A percentile compares a stretch with the other conserved stretches of the same genome.
These are phyloP conservation scores for Lactarius trivialis DNA, from an alignment of 768 basidiomycete genomes.

Conservation along the genomic window DNA sequence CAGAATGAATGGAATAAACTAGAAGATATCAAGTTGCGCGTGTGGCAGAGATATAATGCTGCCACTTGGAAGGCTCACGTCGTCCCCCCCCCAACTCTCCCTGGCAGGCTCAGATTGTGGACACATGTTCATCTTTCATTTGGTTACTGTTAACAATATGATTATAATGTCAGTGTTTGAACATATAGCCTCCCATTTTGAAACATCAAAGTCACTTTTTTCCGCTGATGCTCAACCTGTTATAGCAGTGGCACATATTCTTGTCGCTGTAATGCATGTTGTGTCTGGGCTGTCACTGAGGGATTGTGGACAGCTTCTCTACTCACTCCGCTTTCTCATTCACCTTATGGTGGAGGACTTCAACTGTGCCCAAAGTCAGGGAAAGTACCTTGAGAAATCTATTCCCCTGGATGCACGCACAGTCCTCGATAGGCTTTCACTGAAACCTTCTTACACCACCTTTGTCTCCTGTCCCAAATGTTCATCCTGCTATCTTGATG, in stretches of 20 bases:
- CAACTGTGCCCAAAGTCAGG: not conserved
- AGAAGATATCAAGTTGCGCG: not conserved
- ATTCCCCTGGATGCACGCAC: not conserved
- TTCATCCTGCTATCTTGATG: slow-evolving; percentile 5
- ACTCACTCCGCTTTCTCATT: not conserved
- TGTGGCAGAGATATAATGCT: not conserved
- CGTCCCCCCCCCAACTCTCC: not conserved
- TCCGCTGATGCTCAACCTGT: not conserved
- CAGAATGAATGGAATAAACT: not conserved
- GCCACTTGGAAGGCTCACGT: not conserved
- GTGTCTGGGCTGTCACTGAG: not conserved
- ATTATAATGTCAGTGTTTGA: not conserved
- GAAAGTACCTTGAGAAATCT: not conserved
- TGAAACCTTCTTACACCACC: not conserved
- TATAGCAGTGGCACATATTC: not conserved
- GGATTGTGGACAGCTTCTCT: not conserved
- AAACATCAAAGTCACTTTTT: not conserved
- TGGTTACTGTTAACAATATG: not conserved
- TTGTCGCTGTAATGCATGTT: not conserved
- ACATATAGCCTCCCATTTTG: not conserved
- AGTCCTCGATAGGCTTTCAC: not conserved
- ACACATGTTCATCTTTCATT: not conserved
- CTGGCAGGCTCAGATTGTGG: not conserved
- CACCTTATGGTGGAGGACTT: not conserved
- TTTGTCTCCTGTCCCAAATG: slow-evolving; percentile 12